A percentile compares a stretch with the other conserved stretches of the same genome.
phyloP scores from a whole-genome alignment of 2,329 filamentous ascomycete genomes.

The Sporothrix humicola region DNA sequence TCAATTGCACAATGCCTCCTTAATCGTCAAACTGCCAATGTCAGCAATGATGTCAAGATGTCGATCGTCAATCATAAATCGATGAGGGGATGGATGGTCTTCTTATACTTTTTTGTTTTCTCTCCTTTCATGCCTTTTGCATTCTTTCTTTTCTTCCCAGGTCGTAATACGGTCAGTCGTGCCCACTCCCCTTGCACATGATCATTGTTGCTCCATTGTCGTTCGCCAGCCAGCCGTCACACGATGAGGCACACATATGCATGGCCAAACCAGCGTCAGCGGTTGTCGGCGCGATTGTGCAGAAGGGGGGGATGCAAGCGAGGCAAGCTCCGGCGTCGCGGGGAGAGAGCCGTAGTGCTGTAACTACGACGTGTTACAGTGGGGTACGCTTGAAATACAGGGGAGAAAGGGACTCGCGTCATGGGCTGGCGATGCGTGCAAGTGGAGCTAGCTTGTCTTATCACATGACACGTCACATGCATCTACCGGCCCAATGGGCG shows the following conservation, averaged over 20 bases:
- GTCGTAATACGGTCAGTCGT: neutral
- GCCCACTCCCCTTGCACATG: slow-evolving; percentile 28
- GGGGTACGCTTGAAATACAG: neutral
- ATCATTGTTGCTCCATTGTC: slow-evolving; percentile 21
- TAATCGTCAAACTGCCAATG: neutral
- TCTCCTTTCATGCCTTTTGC: neutral
- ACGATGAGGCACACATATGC: slow-evolving; percentile 17
- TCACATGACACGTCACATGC: slow-evolving; percentile 30
- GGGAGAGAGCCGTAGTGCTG: slow-evolving; percentile 23
- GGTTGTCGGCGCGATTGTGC: slow-evolving; percentile 5
- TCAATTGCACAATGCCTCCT: neutral
- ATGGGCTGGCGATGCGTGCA: neutral
- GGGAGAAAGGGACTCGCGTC: no score
- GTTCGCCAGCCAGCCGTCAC: slow-evolving; percentile 27
- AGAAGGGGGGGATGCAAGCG: neutral
- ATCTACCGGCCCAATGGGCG: neutral
- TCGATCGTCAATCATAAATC: neutral
- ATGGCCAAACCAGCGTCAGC: slow-evolving; percentile 9
- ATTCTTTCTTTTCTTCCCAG: neutral
- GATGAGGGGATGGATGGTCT: neutral
- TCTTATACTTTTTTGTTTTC: slow-evolving; percentile 14
- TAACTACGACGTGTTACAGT: neutral
- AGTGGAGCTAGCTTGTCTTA: neutral
- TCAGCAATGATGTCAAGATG: neutral
- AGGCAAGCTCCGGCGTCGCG: slow-evolving; percentile 13